A percentile compares a stretch with the other conserved stretches of the same genome.
These are phyloP conservation scores for Mortierella sp. DNA, from an alignment of 371 early-diverging fungal species.

Conservation along the genomic window DNA sequence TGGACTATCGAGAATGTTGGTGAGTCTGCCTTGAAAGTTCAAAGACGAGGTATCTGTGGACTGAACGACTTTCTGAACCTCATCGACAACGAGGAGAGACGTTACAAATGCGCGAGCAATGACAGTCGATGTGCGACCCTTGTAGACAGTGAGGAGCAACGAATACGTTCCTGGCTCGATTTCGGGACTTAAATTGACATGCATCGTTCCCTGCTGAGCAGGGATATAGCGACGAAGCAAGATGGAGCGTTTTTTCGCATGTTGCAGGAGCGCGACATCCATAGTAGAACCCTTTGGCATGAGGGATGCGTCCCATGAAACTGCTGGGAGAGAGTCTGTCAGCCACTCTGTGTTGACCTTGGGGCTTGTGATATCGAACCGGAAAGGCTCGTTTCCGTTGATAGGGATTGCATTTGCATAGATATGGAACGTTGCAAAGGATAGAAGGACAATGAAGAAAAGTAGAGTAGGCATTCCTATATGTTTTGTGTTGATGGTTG, in stretches of 20 bases:
- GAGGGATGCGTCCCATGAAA: slow-evolving; percentile 19
- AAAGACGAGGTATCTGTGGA: neutral
- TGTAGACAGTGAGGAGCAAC: slow-evolving; percentile 38
- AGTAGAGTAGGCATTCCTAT: neutral
- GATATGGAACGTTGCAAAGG: neutral
- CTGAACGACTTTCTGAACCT: neutral
- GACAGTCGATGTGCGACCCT: slow-evolving; percentile 43
- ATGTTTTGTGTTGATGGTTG: neutral
- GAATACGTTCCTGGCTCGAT: slow-evolving; percentile 34
- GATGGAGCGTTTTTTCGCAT: slow-evolving; percentile 33
- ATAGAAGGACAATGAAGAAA: neutral
- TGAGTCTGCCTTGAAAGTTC: neutral
- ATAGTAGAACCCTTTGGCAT: slow-evolving; percentile 36
- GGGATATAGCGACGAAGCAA: slow-evolving; percentile 50
- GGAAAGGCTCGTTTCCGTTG: neutral
- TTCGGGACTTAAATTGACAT: slow-evolving; percentile 32
- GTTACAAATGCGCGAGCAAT: slow-evolving; percentile 33
- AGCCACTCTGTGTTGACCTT: neutral
- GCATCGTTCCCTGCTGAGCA: slow-evolving; percentile 26
- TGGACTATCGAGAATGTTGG: too few species aligned
- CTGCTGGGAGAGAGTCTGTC: neutral
- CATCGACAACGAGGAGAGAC: slow-evolving; percentile 28
- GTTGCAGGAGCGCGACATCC: slow-evolving; percentile 41
- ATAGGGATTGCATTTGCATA: neutral
- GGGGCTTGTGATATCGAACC: neutral